Conservation (phyloP, 2,329 filamentous ascomycete genomes). For the Sarocladium strictum region DNA sequence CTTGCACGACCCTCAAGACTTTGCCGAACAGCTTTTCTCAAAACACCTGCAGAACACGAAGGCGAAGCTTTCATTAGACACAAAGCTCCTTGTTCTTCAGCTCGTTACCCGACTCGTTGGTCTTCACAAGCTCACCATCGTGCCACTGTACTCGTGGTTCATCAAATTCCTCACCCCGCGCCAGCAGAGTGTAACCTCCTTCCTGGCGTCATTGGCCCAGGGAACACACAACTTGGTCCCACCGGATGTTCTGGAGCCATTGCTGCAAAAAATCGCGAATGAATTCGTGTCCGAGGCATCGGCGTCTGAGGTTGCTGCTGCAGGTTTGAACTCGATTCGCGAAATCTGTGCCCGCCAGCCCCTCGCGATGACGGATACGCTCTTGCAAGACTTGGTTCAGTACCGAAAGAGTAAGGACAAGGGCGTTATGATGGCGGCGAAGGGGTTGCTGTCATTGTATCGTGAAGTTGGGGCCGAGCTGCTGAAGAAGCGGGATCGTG, state of each 20-base stretch:
- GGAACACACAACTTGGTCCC: slow-evolving; percentile 87
- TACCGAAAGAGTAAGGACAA: slow-evolving; percentile 98
- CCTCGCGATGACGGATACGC: slow-evolving; percentile 89
- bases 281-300: slow-evolving; percentile 96
- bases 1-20: slow-evolving; percentile 88
- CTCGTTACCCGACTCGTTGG: slow-evolving; percentile 87
- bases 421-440: slow-evolving; percentile 97
- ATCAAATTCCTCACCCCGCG: slow-evolving; percentile 84
- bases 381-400: slow-evolving; percentile 93
- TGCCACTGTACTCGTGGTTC: slow-evolving; percentile 93
- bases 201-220: slow-evolving; percentile 87
- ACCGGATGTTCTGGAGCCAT: slow-evolving; percentile 83
- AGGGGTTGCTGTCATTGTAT: slow-evolving; percentile 84
- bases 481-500: slow-evolving; percentile 82
- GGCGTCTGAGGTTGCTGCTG: slow-evolving; percentile 82
- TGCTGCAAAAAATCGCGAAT: slow-evolving; percentile 93
- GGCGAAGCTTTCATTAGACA: slow-evolving; percentile 78
- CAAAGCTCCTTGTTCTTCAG: slow-evolving; percentile 84
- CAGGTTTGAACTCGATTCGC: slow-evolving; percentile 88
- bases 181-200: slow-evolving; percentile 86
- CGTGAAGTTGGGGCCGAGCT: slow-evolving; percentile 86
- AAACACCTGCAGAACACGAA: slow-evolving; percentile 88
- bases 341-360: slow-evolving; percentile 92
- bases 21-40: slow-evolving; percentile 81
- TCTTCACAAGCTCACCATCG: slow-evolving; percentile 83